A percentile compares a stretch with the other conserved stretches of the same genome.
Evolutionary conservation across 2,329 filamentous ascomycete genomes (phyloP).

Genomic region (Sphaceloma murrayae): DNA sequence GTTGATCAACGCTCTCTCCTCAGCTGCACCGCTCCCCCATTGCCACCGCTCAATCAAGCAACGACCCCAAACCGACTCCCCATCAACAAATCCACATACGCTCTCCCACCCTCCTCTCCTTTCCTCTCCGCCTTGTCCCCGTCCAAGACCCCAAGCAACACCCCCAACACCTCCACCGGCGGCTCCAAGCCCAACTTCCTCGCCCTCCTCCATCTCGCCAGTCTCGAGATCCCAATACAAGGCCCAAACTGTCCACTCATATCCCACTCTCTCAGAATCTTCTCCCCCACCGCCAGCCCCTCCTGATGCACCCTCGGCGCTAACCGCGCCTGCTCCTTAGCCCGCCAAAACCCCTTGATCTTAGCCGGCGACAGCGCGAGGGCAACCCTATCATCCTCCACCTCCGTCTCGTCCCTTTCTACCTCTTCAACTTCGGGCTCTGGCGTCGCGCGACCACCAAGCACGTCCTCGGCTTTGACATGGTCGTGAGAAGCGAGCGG

Average conservation of each 20-base stretch:
- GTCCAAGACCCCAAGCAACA: conserved; percentile 46
- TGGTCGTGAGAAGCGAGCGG: conserved; percentile 21
- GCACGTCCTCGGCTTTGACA: conserved; percentile 24
- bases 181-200: conserved; percentile 73
- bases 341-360: conserved; percentile 68
- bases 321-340: conserved; percentile 58
- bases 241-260: conserved; percentile 90
- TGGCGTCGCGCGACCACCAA: conserved; percentile 24
- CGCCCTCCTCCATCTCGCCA: conserved; percentile 82
- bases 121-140: conserved; percentile 51
- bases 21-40: background rate
- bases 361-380: conserved; percentile 56
- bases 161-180: conserved; percentile 80
- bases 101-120: conserved; percentile 43
- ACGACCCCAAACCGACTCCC: conserved; percentile 24
- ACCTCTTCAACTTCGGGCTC: conserved; percentile 34
- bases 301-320: conserved; percentile 69
- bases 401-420: conserved; percentile 31
- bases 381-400: conserved; percentile 46
- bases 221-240: conserved; percentile 71
- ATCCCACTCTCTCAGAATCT: conserved; percentile 85
- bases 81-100: conserved; percentile 63
- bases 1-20: too few relatives aligned
- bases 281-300: conserved; percentile 63
- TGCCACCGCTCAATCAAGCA: background rate